A percentile compares a stretch with the other conserved stretches of the same genome.
Evolutionary conservation across 2,329 filamentous ascomycete species (phyloP).

Genomic region (Aspergillus niger): DNA sequence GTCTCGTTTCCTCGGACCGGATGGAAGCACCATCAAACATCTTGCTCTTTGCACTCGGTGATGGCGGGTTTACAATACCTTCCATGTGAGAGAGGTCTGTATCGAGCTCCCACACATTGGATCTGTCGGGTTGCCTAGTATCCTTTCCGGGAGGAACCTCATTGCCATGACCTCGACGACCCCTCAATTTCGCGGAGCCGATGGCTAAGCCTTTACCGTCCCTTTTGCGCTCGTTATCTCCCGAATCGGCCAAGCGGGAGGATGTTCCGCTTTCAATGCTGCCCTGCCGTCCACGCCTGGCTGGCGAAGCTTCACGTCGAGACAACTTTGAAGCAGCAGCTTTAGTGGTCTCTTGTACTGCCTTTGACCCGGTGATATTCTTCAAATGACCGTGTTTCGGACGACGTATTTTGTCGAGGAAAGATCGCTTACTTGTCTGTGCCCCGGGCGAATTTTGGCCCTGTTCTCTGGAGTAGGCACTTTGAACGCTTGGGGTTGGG

Average conservation of each 20-base stretch:
- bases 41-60: conserved; percentile 62
- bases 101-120: conserved; percentile 74
- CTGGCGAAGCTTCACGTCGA: conserved; percentile 38
- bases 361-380: conserved; percentile 34
- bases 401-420: conserved; percentile 57
- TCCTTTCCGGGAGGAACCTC: conserved; percentile 30
- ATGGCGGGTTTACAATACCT: conserved; percentile 77
- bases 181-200: conserved; percentile 36
- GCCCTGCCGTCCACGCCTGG: conserved; percentile 35
- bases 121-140: conserved; percentile 52
- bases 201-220: conserved; percentile 40
- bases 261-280: conserved; percentile 36
- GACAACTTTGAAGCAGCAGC: conserved; percentile 25
- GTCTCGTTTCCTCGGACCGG: conserved; percentile 32
- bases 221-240: conserved; percentile 42
- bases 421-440: conserved; percentile 46
- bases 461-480: conserved; percentile 56
- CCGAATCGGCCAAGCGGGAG: conserved; percentile 29
- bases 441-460: conserved; percentile 44
- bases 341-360: conserved; percentile 31
- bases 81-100: conserved; percentile 89
- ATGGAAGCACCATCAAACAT: conserved; percentile 35
- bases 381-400: conserved; percentile 45
- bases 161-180: conserved; percentile 36
- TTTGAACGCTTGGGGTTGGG: conserved; percentile 75